A percentile compares a stretch with the other conserved stretches of the same genome.
Conservation (phyloP, 352 stramenopile genomes). For the Globisporangium heterothallicum region DNA sequence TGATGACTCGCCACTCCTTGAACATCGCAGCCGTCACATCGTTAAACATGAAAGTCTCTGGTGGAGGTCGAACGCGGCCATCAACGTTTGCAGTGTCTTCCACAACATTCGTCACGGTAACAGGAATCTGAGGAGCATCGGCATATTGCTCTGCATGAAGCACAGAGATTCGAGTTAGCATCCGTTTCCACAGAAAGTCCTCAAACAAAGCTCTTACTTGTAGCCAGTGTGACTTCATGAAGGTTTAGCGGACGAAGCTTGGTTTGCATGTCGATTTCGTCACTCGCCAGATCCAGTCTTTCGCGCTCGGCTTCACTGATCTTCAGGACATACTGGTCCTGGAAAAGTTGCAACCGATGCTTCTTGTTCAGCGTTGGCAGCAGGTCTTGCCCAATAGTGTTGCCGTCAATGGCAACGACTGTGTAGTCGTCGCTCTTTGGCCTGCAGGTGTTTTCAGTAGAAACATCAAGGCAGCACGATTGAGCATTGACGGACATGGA, state of each 20-base stretch:
- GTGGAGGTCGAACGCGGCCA: constrained; percentile 60
- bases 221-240: constrained; percentile 82
- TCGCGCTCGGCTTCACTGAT: constrained; percentile 82
- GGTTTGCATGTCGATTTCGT: constrained; percentile 87
- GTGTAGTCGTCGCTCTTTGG: constrained; percentile 88
- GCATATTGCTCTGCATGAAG: constrained; percentile 71
- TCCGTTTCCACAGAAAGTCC: background rate
- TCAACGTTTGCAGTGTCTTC: constrained; percentile 66
- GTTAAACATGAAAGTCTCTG: constrained; percentile 90
- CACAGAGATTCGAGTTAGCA: background rate
- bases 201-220: constrained; percentile 44
- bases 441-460: constrained; percentile 20
- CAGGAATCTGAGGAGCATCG: constrained; percentile 70
- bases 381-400: constrained; percentile 72
- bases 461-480: no score
- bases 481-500: no score
- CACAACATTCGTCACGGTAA: constrained; percentile 55
- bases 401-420: constrained; percentile 78
- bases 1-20: constrained; percentile 88
- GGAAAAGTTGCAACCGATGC: constrained; percentile 77
- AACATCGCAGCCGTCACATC: constrained; percentile 87
- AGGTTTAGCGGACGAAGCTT: constrained; percentile 78
- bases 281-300: constrained; percentile 70
- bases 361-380: constrained; percentile 86
- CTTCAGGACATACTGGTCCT: constrained; percentile 87